Conservation (phyloP, 257 asterid species). For the Primulina tabacum region DNA sequence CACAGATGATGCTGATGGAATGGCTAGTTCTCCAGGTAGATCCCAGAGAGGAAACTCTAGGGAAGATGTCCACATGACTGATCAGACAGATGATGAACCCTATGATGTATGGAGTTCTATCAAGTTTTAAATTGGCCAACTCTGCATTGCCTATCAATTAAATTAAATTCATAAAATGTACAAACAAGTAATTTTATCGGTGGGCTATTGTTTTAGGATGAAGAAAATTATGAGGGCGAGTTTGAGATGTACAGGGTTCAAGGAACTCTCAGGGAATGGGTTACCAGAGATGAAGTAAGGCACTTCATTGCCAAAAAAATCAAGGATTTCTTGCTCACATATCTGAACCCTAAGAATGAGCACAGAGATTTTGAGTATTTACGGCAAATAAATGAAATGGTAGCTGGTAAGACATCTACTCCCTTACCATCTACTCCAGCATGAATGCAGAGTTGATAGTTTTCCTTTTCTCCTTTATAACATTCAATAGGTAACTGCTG, state of each 20-base stretch:
- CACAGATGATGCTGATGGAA: slow-evolving; percentile 69
- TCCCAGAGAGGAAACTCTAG: slow-evolving; percentile 58
- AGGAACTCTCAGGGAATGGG: slow-evolving; percentile 99
- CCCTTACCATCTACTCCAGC: slow-evolving; percentile 18
- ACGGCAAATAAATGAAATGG: slow-evolving; percentile 96
- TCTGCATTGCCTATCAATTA: not conserved
- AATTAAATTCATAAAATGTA: not conserved
- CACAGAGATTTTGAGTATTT: slow-evolving; percentile 85
- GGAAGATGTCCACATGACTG: slow-evolving; percentile 86
- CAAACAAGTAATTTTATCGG: not conserved
- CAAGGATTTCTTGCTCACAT: slow-evolving; percentile 83
- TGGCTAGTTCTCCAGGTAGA: slow-evolving; percentile 81
- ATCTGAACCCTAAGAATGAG: slow-evolving; percentile 72
- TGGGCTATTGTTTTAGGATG: slow-evolving; percentile 52
- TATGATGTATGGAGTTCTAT: slow-evolving; percentile 45
- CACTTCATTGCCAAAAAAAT: slow-evolving; percentile 89
- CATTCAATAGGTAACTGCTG: not conserved
- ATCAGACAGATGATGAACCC: slow-evolving; percentile 79
- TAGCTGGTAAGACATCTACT: slow-evolving; percentile 56
- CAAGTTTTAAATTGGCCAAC: slow-evolving; percentile 11
- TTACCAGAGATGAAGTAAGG: slow-evolving; percentile 97
- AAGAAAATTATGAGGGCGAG: slow-evolving; percentile 80
- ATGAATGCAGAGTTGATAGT: not conserved
- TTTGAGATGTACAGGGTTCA: slow-evolving; percentile 89
- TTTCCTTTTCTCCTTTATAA: not conserved